Base-by-base conservation (phyloP, 2,329 filamentous ascomycete species). In the Sporothrix curviconia region DNA sequence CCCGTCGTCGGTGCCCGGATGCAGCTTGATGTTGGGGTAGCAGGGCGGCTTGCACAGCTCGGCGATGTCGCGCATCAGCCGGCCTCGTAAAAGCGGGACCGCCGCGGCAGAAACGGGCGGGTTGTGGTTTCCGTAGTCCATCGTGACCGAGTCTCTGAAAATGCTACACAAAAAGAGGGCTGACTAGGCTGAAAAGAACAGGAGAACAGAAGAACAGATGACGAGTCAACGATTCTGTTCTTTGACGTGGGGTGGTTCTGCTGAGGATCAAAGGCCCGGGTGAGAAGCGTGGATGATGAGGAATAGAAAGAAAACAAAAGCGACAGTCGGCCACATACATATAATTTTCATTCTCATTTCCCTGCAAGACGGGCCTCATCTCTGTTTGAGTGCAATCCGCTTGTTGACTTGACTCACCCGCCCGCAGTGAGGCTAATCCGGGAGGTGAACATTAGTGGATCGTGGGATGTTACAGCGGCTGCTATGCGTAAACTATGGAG, bases 21-120 rank as follows among this genome's bases (percentile, higher is more conserved):
- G 66, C 1, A 78, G 63, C n/a, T 60, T 56, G 57, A 79, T 73
- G 44, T 76, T 76, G 2, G 76, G 75, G 42, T 55, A 55, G 60
- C 78, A 79, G 0, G 76, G 76, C 42, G 74, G 65, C 24, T 67
- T 65, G 44, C 74, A 67, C 15, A 79, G 66, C 62, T 79, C 77
- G 11, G 70, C 68, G 30, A 79, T 73, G 55, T 80, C 77, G 24
- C 67, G 66, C 14, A 79, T 63, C 55, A 74, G 67, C 7, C 74
- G 70, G 43, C 49, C 49, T 12, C 47, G 57, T 19, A 57, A 32
- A 7, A 46, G 32, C 30, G 24, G n/a, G 8, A 25, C 25, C 24
- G 40, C 50, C n/a, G 37, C 39, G n/a, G 50, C 11, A 7, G 50
- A 43, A 15, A 2, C 28, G 19, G 22, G 7, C 42, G 25, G 17